Base-by-base conservation (phyloP, 2,329 filamentous ascomycete genomes). In the Fusarium verticillioides region DNA sequence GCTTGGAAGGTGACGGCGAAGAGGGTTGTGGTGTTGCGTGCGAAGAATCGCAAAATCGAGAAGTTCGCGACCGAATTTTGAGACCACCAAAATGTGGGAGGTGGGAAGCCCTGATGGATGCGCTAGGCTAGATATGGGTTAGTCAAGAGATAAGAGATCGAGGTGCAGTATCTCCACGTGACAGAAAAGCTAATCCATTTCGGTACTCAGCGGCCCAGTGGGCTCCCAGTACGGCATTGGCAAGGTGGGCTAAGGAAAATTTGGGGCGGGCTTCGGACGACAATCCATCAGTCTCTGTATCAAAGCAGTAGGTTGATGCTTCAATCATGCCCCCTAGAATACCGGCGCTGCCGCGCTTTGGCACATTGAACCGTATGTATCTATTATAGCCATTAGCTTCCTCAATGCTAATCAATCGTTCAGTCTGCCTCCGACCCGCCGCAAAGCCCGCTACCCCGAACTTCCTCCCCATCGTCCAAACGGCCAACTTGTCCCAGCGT, bases 281-380 rank as follows among this genome's bases (percentile, higher is more conserved):
- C 67, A 75, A 72, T 60, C 49, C 56, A 70, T 71, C 74, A 69
- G 73, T 67, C 66, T 73, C 64, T 65, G 63, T 75, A 69, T 70
- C 58, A 64, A 74, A 72, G 71, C 60, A 72, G 59, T 46, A 65
- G 67, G 69, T 78, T 79, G 72, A 79, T 78, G 75, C 75, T 72
- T 70, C 63, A 83, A 85, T 76, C 75, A 94, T 94, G 92, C 88
- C 91, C 79, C 91, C 90, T 65, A 90, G 90, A 85, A 84, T 93
- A 86, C 84, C 88, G 75, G 81, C 86, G 78, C 85, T 90, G 66
- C 87, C 88, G 81, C 87, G 89, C 81, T 83, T 92, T 60, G 87
- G 87, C 80, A 85, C 85, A 36, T 81, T 92, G 65, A 89, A 86
- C 76, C 84, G 92, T 94, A 85, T 82, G 89, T 63, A 9, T 7